Conservation (phyloP, 2,329 filamentous ascomycete species). For the Ambrosiella cleistominuta region DNA sequence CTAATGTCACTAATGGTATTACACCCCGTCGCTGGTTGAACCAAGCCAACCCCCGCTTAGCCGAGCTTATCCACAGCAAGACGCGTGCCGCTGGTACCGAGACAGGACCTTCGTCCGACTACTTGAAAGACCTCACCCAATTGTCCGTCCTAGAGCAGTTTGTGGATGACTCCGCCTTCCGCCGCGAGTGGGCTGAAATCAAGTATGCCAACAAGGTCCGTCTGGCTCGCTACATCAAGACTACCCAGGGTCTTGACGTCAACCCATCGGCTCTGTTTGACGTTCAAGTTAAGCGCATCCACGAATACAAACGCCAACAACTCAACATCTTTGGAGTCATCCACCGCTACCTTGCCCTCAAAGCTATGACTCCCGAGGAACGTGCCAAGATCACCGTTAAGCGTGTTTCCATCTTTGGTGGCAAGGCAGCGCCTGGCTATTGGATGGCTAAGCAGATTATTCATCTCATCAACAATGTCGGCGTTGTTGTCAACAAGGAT, state of each 20-base stretch:
- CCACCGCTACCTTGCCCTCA: slow-evolving; percentile 78
- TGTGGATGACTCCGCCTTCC: slow-evolving; percentile 74
- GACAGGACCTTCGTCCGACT: slow-evolving; percentile 41
- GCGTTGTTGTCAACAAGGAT: slow-evolving; percentile 79
- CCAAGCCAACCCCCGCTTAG: slow-evolving; percentile 86
- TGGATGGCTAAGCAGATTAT: slow-evolving; percentile 99
- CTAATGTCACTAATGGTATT: slow-evolving; percentile 95
- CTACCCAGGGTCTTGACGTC: slow-evolving; percentile 60
- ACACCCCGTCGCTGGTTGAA: slow-evolving; percentile 92
- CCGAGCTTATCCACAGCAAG: slow-evolving; percentile 82
- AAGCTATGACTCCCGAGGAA: slow-evolving; percentile 66
- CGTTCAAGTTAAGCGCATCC: slow-evolving; percentile 95
- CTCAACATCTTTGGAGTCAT: slow-evolving; percentile 98
- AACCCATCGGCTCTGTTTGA: slow-evolving; percentile 84
- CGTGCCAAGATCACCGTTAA: slow-evolving; percentile 78
- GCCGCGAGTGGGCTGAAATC: slow-evolving; percentile 89
- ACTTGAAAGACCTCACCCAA: slow-evolving; percentile 76
- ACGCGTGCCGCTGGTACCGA: slow-evolving; percentile 25
- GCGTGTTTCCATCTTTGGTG: slow-evolving; percentile 89
- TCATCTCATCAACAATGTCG: slow-evolving; percentile 86
- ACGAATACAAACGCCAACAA: slow-evolving; percentile 98
- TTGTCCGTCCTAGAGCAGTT: slow-evolving; percentile 74
- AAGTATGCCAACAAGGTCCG: slow-evolving; percentile 92
- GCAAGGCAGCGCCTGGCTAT: slow-evolving; percentile 93
- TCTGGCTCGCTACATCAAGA: slow-evolving; percentile 80